phyloP scores from a whole-genome alignment of 768 basidiomycete genomes.

The Kwoniella dejecticola region DNA sequence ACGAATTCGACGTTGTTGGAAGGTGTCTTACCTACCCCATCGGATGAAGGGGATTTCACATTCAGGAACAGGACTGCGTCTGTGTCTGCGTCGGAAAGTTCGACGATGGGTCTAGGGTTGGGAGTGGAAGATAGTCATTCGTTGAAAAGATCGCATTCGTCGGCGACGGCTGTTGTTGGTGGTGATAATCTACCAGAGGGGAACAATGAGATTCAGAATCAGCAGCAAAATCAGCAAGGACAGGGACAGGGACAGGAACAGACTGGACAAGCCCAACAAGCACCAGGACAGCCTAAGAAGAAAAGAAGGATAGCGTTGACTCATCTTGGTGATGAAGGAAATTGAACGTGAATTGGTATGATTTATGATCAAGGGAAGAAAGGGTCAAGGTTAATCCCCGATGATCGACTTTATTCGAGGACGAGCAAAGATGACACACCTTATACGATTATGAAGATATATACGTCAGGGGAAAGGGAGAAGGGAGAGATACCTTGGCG shows the following conservation, averaged over 20 bases:
- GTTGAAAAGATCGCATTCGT: conserved; percentile 6
- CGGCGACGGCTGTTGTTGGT: no score
- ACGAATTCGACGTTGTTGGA: conserved; percentile 30
- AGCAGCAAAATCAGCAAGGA: background rate
- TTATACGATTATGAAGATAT: no score
- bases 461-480: no score
- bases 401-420: background rate
- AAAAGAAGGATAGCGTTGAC: conserved; percentile 48
- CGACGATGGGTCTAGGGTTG: conserved; percentile 9
- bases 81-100: conserved; percentile 4
- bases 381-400: no score
- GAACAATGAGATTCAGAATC: no score
- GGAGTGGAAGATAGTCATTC: conserved; percentile 9
- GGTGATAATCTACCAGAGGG: no score
- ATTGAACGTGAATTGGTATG: background rate
- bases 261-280: no score
- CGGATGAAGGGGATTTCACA: conserved; percentile 27
- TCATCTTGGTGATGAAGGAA: conserved; percentile 31
- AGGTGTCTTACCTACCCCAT: conserved; percentile 37
- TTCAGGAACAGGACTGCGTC: conserved; percentile 9
- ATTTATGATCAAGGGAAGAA: no score
- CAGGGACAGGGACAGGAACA: conserved; percentile 6
- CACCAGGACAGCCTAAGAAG: conserved; percentile 52
- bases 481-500: no score
- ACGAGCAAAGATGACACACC: background rate